phyloP scores from a whole-genome alignment of 345 rosid genomes.

The Bruguiera parviflora region DNA sequence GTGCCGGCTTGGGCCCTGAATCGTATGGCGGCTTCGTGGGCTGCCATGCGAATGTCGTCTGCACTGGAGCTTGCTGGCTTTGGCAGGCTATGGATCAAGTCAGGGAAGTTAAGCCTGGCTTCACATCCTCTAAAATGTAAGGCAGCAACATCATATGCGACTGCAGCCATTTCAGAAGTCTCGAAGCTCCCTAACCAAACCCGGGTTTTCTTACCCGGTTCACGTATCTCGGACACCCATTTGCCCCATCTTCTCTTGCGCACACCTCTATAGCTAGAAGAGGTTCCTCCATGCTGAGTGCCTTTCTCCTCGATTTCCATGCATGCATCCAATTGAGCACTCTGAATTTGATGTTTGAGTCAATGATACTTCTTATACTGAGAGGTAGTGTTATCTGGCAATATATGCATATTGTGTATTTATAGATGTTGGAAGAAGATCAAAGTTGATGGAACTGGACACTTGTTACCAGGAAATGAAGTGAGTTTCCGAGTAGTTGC shows the following conservation, averaged over 20 bases:
- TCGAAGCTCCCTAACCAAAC: constrained; percentile 92
- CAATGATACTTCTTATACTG: neutral
- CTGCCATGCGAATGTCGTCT: constrained; percentile 68
- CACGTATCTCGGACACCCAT: constrained; percentile 94
- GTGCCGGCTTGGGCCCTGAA: neutral
- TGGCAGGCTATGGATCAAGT: constrained; percentile 39
- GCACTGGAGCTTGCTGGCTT: constrained; percentile 50
- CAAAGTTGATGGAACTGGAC: neutral
- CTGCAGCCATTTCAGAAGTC: constrained; percentile 87
- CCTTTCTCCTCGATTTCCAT: neutral
- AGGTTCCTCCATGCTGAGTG: constrained; percentile 7
- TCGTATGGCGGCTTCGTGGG: constrained; percentile 50
- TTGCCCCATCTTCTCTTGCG: constrained; percentile 92
- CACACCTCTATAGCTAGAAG: constrained; percentile 54
- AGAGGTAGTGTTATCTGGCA: neutral
- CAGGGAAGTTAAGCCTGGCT: constrained; percentile 70
- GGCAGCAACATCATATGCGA: constrained; percentile 85
- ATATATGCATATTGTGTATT: constrained; percentile 16
- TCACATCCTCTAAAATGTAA: constrained; percentile 58
- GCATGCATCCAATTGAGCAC: no score
- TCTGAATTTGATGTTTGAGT: neutral
- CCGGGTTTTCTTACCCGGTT: constrained; percentile 75
- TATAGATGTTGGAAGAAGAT: neutral
- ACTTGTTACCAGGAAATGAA: neutral
- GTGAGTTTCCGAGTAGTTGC: constrained; percentile 51